Evolutionary conservation across 225 moss, liverwort and hornwort genomes (phyloP), one percentile per base, ranked within the genome.

Genomic region (Bryoerythrophyllum caledonicum): DNA sequence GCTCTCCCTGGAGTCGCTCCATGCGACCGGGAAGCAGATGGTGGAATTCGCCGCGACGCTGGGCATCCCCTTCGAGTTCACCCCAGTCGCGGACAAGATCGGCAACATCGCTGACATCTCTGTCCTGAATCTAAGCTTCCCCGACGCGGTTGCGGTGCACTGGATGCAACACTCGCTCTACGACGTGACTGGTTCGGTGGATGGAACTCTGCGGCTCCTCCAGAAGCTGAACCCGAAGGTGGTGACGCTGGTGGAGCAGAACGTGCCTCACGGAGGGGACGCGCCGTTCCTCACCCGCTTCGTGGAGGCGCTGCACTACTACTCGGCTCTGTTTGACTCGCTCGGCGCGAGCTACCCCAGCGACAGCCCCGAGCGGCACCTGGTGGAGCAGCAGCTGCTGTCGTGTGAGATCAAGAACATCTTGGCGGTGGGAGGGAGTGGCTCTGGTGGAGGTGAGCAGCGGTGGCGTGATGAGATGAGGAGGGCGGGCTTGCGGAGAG

Each of bases 381-480:
- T 86, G 23, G 93, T 94, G 1, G 93, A 94, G 79, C 93, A 94
- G 88, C 90, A 94, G 60, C 91, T 91, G 10, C 80, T 94, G 11
- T 91, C 91, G 0, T 90, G 91, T 43, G 91, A 94, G 82, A 94
- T 94, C 13, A 94, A 94, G 56, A 94, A 91, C 24, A 90, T 94
- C 21, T 46, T 94, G 14, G 91, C 91, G 1, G 83, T 88, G 2
- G 93, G 90, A 7, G 91, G 91, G 13, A 59, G 46, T 28, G 60
- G 46, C 32, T 32, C 32, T 0, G 21, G 72, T 7, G 58, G 60
- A 60, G 23, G 46, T 49, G 48, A 49, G 48, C 48, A 48, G 30
- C 74, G 55, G 4, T 65, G 65, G 74, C 74, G 74, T 20, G 65
- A 74, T 55, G 74, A 65, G 41, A 89, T 85, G 79, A 16, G 35